Percentiles rank a stretch among this genome's conserved stretches.
Conservation (phyloP, 2,329 filamentous ascomycete genomes). For the Anisogramma anomala region DNA sequence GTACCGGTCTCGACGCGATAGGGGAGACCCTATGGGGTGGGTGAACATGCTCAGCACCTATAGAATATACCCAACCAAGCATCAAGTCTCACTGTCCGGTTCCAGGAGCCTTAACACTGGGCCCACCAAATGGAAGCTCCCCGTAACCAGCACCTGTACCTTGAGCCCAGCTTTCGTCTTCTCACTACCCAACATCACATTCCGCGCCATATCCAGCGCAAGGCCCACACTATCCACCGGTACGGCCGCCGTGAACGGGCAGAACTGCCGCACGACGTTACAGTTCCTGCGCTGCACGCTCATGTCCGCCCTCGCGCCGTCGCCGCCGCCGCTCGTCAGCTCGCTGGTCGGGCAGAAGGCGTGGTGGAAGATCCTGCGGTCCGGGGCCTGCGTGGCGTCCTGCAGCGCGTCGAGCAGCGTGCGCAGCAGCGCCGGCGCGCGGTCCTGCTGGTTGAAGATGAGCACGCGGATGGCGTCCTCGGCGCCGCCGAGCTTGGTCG, state of each 20-base stretch:
- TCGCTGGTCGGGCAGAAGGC: no score
- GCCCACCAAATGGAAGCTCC: conserved; percentile 37
- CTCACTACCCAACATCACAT: conserved; percentile 39
- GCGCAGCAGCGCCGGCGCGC: conserved; percentile 39
- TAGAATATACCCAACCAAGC: conserved; percentile 20
- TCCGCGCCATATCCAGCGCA: no score
- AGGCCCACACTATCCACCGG: no score
- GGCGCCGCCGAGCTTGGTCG: conserved; percentile 27
- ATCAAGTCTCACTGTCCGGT: no score
- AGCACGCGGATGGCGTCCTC: conserved; percentile 34
- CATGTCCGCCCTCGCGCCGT: no score
- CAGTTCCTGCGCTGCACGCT: no score
- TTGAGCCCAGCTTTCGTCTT: conserved; percentile 33
- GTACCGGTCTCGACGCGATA: no score
- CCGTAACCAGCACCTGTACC: conserved; percentile 36
- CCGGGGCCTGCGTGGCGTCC: conserved; percentile 23
- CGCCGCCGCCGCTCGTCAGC: no score
- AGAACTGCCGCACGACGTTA: no score
- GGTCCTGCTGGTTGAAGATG: conserved; percentile 80
- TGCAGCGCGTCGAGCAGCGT: conserved; percentile 41
- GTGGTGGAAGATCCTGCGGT: conserved; percentile 47
- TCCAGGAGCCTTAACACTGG: conserved; percentile 25
- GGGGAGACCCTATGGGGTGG: no score
- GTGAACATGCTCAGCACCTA: no score
- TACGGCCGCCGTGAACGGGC: no score